phyloP scores from a whole-genome alignment of 2,329 filamentous ascomycete genomes.

The Aulographum hederae region DNA sequence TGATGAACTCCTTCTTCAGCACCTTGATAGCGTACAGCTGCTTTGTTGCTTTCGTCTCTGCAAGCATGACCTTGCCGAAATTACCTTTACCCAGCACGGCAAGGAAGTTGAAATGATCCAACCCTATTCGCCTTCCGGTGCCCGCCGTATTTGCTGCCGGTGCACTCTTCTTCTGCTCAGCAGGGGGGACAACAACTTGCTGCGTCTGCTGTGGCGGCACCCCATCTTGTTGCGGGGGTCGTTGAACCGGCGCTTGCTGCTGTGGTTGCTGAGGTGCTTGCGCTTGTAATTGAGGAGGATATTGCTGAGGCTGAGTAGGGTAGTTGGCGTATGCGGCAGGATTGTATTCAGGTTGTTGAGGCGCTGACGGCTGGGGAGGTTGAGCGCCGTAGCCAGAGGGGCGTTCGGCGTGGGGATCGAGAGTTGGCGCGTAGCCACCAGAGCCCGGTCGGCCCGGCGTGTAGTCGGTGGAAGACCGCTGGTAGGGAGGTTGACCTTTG shows the following conservation, averaged over 20 bases:
- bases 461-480: slow-evolving; percentile 26
- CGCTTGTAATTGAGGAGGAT: slow-evolving; percentile 30
- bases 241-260: slow-evolving; percentile 25
- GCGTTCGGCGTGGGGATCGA: too few species aligned
- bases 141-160: slow-evolving; percentile 51
- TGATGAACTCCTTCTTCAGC: slow-evolving; percentile 98
- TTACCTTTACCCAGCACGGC: slow-evolving; percentile 97
- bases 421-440: background rate
- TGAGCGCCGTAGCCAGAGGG: too few species aligned
- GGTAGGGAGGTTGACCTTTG: slow-evolving; percentile 22
- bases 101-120: slow-evolving; percentile 98
- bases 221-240: slow-evolving; percentile 23
- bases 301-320: slow-evolving; percentile 29
- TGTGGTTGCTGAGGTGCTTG: slow-evolving; percentile 25
- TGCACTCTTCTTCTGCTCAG: slow-evolving; percentile 36
- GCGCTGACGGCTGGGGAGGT: slow-evolving; percentile 18
- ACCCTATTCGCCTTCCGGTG: slow-evolving; percentile 68
- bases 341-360: slow-evolving; percentile 40
- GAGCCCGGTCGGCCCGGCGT: slow-evolving; percentile 14
- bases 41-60: slow-evolving; percentile 83
- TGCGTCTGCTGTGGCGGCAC: slow-evolving; percentile 15
- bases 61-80: slow-evolving; percentile 98
- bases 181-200: slow-evolving; percentile 10
- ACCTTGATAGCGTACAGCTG: slow-evolving; percentile 97
- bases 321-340: slow-evolving; percentile 51